Evolutionary conservation across 1,284 basidiomycete genomes (phyloP).

Genomic region (Naganishia albida): DNA sequence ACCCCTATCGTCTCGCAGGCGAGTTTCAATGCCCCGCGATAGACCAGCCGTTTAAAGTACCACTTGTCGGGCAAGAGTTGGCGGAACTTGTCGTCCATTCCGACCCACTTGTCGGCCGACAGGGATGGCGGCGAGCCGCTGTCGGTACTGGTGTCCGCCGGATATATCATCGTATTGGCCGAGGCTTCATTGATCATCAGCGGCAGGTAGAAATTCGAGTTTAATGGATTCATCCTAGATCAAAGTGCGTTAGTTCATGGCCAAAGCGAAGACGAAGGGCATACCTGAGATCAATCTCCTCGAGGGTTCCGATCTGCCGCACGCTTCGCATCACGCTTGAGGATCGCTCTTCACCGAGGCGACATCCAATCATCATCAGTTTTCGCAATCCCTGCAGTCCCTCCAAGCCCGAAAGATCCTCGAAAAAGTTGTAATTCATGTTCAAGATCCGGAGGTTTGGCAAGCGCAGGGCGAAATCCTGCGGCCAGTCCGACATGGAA

Average conservation of each 20-base stretch:
- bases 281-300: slow-evolving; percentile 87
- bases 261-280: neutral
- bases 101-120: slow-evolving; percentile 56
- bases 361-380: slow-evolving; percentile 79
- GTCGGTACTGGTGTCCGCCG: slow-evolving; percentile 28
- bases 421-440: slow-evolving; percentile 91
- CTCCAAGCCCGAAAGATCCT: slow-evolving; percentile 65
- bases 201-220: slow-evolving; percentile 90
- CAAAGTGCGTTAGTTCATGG: slow-evolving; percentile 17
- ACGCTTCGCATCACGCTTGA: slow-evolving; percentile 71
- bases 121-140: slow-evolving; percentile 17
- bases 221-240: slow-evolving; percentile 86
- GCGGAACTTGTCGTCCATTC: slow-evolving; percentile 80
- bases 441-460: slow-evolving; percentile 92
- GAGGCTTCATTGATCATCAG: slow-evolving; percentile 60
- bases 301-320: slow-evolving; percentile 69
- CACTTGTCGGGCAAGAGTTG: slow-evolving; percentile 80
- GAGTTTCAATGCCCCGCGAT: slow-evolving; percentile 81
- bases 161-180: slow-evolving; percentile 28
- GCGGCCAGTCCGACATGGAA: slow-evolving; percentile 73
- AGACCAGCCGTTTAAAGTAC: slow-evolving; percentile 80
- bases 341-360: slow-evolving; percentile 64
- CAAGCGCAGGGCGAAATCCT: slow-evolving; percentile 64
- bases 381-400: slow-evolving; percentile 76
- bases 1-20: slow-evolving; percentile 66